Percentiles rank a stretch among this genome's conserved stretches.
These are phyloP conservation scores for Microcos paniculata DNA, from an alignment of 345 rosid species.

Conservation along the genomic window DNA sequence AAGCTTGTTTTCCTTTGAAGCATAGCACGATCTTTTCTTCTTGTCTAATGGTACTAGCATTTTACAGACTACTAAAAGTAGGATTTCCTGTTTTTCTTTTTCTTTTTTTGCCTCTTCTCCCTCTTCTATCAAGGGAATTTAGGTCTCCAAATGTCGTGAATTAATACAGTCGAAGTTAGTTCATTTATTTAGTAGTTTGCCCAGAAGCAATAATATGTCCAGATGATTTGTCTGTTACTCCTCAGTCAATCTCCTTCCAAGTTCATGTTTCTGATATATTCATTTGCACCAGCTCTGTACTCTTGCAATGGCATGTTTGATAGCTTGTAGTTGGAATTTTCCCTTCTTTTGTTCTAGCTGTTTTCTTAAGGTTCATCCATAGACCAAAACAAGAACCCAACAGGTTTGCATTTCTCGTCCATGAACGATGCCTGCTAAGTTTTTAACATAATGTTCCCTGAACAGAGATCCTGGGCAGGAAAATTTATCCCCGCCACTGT, in stretches of 20 bases:
- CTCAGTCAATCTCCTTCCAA: too few species aligned
- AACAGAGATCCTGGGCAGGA: neutral
- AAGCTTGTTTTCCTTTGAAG: slow-evolving; percentile 44
- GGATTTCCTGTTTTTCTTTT: neutral
- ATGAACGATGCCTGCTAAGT: neutral
- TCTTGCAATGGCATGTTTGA: neutral
- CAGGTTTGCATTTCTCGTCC: neutral
- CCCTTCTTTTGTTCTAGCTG: neutral
- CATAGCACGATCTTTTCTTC: neutral
- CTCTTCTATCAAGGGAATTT: too few species aligned
- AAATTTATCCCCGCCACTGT: too few species aligned
- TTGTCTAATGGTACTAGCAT: neutral
- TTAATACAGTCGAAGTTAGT: neutral
- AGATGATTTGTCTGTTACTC: neutral
- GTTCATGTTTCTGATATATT: neutral
- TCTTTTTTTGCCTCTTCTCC: neutral
- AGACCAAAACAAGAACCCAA: neutral
- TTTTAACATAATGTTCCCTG: neutral
- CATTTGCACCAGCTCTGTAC: neutral
- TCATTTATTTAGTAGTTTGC: too few species aligned
- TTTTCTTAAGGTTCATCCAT: neutral
- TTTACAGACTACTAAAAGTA: neutral
- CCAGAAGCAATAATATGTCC: neutral
- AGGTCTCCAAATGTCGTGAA: neutral
- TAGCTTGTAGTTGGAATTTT: neutral